Base-by-base conservation (phyloP, 352 stramenopile genomes). In the Phytophthora melonis region DNA sequence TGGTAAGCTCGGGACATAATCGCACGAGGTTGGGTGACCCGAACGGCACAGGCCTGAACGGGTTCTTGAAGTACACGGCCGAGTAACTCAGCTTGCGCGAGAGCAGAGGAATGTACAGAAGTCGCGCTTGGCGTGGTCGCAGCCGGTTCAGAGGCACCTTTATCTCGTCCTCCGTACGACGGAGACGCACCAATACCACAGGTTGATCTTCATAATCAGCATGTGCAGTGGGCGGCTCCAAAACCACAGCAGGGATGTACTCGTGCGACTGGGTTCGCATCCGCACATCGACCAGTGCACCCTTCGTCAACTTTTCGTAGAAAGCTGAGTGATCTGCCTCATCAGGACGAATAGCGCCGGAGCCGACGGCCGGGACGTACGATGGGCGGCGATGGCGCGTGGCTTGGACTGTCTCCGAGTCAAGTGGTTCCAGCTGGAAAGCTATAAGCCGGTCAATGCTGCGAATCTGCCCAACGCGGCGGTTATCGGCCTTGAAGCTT, bases 61-160 rank as follows among this genome's bases (percentile, higher is more conserved):
- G 90, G 61, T 97, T 97, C 70, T 97, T 97, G 60, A 94, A 97
- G 63, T 97, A 97, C 58, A 96, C 78, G 6, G 89, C 87, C 34
- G 89, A 95, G 74, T 97, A 97, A 49, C 87, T 94, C 57, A 97
- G 78, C 65, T 97, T 97, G 45, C 90, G 88, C 39, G 85, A 94
- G 55, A 97, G 72, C 55, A 97, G 68, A 30, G 86, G 89, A 18
- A 94, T 89, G 64, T 96, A 94, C 25, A 95, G 74, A 52, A 97
- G 61, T 23, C 88, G 81, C 18, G 90, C 79, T 72, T 93, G 88
- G 0, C 90, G 82, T 18, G 87, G 83, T 19, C 89, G 88, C 32
- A 97, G 60, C 11, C 88, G 80, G 49, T 75, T 90, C 14, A 89
- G 55, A 9, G 89, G 81, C 34, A 96, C 88, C 63, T 91, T 87